These are phyloP conservation scores for Biscogniauxia sp. DNA, from an alignment of 2,329 filamentous ascomycete genomes.

Conservation along the genomic window DNA sequence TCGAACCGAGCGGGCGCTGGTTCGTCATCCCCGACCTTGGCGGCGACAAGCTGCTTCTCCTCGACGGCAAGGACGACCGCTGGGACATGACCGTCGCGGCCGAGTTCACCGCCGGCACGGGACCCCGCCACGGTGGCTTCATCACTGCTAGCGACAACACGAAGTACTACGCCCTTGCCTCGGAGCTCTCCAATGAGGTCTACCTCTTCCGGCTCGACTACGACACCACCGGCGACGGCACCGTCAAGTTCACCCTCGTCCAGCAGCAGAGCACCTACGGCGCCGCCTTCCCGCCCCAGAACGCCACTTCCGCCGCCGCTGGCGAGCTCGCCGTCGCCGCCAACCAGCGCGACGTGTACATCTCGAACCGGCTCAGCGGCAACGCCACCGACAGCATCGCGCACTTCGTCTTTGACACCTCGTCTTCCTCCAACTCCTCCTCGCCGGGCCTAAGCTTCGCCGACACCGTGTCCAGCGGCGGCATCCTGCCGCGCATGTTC, in stretches of 20 bases:
- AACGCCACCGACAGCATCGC: constrained; percentile 46
- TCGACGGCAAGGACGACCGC: constrained; percentile 42
- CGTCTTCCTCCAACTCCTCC: too few relatives aligned
- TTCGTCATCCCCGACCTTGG: constrained; percentile 50
- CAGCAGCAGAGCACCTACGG: constrained; percentile 44
- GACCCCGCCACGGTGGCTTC: constrained; percentile 52
- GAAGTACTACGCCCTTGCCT: constrained; percentile 47
- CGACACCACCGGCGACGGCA: constrained; percentile 29
- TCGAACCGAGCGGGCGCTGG: constrained; percentile 49
- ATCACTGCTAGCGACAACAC: constrained; percentile 33
- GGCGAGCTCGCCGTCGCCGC: constrained; percentile 44
- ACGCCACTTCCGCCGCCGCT: constrained; percentile 39
- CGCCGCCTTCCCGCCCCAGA: constrained; percentile 32
- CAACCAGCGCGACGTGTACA: constrained; percentile 46
- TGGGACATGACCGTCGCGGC: constrained; percentile 38
- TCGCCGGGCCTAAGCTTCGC: constrained; percentile 20
- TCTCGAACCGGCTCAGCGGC: constrained; percentile 50
- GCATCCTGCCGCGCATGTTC: constrained; percentile 46
- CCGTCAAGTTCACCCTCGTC: constrained; percentile 35
- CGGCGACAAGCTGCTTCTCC: constrained; percentile 44
- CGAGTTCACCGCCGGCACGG: constrained; percentile 39
- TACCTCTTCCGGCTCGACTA: constrained; percentile 43
- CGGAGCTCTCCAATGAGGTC: constrained; percentile 46
- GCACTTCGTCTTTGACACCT: constrained; percentile 42
- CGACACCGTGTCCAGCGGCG: constrained; percentile 23